phyloP scores from a whole-genome alignment of 352 stramenopile species.

The Plasmopara viticola region DNA sequence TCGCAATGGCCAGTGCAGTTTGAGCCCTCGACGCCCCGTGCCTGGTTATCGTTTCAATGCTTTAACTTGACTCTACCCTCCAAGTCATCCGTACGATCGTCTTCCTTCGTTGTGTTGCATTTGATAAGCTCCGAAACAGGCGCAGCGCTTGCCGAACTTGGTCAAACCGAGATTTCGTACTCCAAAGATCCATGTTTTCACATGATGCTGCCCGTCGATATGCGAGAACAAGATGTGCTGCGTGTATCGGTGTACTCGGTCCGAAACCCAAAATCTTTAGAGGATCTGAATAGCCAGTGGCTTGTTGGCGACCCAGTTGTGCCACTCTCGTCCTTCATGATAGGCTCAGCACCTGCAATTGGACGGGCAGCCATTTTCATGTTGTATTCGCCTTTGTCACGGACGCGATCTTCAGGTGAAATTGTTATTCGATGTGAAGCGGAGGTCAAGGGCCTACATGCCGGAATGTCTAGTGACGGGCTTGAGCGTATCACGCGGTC shows the following conservation, averaged over 20 bases:
- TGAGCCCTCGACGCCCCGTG: slow-evolving; percentile 15
- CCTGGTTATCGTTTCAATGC: slow-evolving; percentile 82
- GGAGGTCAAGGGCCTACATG: slow-evolving; percentile 38
- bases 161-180: slow-evolving; percentile 64
- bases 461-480: slow-evolving; percentile 26
- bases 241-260: slow-evolving; percentile 69
- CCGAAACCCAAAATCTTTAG: slow-evolving; percentile 41
- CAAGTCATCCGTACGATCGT: slow-evolving; percentile 30
- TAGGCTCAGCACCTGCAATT: slow-evolving; percentile 14
- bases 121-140: slow-evolving; percentile 40
- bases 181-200: slow-evolving; percentile 72
- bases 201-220: slow-evolving; percentile 65
- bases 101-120: slow-evolving; percentile 69
- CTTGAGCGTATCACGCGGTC: slow-evolving; percentile 65
- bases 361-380: slow-evolving; percentile 44
- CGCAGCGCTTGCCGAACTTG: slow-evolving; percentile 45
- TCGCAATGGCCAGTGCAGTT: slow-evolving; percentile 11
- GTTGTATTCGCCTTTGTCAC: slow-evolving; percentile 58
- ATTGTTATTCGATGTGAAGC: slow-evolving; percentile 78
- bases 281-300: slow-evolving; percentile 68
- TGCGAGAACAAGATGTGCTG: slow-evolving; percentile 42
- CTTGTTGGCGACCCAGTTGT: slow-evolving; percentile 61
- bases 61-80: slow-evolving; percentile 74
- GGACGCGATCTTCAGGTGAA: slow-evolving; percentile 54
- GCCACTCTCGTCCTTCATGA: slow-evolving; percentile 46